Base-by-base conservation (phyloP, 208 protist genomes). In the Perkinsela sp. region DNA sequence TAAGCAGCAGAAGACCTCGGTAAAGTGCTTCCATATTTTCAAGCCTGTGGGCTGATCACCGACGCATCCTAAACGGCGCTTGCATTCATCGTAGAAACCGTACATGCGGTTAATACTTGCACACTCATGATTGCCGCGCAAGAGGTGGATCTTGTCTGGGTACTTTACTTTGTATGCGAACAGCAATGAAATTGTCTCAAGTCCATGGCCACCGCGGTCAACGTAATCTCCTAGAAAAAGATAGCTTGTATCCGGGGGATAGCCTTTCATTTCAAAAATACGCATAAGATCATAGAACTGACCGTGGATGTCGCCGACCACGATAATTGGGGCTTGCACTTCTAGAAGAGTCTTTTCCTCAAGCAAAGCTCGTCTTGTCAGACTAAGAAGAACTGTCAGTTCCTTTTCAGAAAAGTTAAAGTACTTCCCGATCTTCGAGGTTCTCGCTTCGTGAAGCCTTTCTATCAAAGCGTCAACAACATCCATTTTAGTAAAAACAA, bases 201-300 rank as follows among this genome's bases (percentile, higher is more conserved):
- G 78, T 0, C 81, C 86, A 70, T 98, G 94, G 74, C 97, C 96
- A 30, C 97, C 97, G 78, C 96, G 89, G 71, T 99, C 97, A 66
- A 99, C 96, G 79, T 99, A 99, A 76, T 99, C 96, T n/a, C 96
- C 97, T 1, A 99, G 87, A 77, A 99, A 99, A 16, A 99, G 84
- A 75, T 99, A 99, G 77, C 99, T 99, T 0, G 93, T 79, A 2
- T 95, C 90, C 29, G 96, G 96, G 15, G 96, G 96, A 75, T 98
- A 98, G 66, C 95, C 94, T 69, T 94, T 94, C 73, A 98, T 96
- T 74, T 99, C 96, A 74, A 99, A 99, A 1, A 99, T 81, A n/a
- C 96, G 81, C 29, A 99, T 84, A 40, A 99, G 85, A 80, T 99
- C 97, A 74, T 94, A 97, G 77, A 97, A 99, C 82, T 99, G 96